Evolutionary conservation across 2,329 filamentous ascomycete genomes (phyloP).

Genomic region (Aureobasidium musti): DNA sequence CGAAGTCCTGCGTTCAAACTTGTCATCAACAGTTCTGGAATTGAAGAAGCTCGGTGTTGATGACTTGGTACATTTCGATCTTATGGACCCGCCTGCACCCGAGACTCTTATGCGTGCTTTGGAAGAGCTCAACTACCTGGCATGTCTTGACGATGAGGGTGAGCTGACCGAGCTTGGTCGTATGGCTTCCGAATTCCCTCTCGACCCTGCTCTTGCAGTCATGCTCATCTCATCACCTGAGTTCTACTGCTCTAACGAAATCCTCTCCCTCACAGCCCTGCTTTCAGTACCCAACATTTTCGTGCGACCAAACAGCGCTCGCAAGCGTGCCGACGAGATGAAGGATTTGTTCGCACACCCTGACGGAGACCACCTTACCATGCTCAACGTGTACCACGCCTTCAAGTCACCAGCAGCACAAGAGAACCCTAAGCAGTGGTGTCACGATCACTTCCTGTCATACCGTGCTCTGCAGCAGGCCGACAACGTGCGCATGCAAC

Average conservation of each 20-base stretch:
- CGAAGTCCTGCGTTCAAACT: conserved; percentile 90
- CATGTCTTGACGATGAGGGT: conserved; percentile 94
- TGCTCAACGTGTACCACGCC: conserved; percentile 97
- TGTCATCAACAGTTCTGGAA: conserved; percentile 92
- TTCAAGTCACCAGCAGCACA: conserved; percentile 77
- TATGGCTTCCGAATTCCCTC: conserved; percentile 89
- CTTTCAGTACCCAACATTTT: conserved; percentile 95
- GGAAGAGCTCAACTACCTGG: conserved; percentile 96
- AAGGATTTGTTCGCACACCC: conserved; percentile 89
- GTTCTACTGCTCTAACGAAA: conserved; percentile 98
- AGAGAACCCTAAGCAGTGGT: conserved; percentile 84
- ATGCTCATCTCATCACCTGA: conserved; percentile 98
- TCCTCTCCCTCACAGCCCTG: conserved; percentile 89
- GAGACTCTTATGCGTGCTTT: conserved; percentile 98
- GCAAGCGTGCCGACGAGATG: conserved; percentile 96
- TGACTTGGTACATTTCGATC: conserved; percentile 95
- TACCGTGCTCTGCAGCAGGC: conserved; percentile 85
- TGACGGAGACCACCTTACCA: conserved; percentile 92
- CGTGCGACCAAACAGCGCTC: conserved; percentile 77
- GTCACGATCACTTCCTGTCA: conserved; percentile 93
- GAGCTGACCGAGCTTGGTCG: conserved; percentile 84
- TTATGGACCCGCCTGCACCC: conserved; percentile 97
- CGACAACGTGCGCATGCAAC: conserved; percentile 88
- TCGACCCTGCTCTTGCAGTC: conserved; percentile 90
- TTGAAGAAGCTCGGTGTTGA: conserved; percentile 96